Base-by-base conservation (phyloP, 139 green algal genomes). In the Tetratostichococcus sp. region DNA sequence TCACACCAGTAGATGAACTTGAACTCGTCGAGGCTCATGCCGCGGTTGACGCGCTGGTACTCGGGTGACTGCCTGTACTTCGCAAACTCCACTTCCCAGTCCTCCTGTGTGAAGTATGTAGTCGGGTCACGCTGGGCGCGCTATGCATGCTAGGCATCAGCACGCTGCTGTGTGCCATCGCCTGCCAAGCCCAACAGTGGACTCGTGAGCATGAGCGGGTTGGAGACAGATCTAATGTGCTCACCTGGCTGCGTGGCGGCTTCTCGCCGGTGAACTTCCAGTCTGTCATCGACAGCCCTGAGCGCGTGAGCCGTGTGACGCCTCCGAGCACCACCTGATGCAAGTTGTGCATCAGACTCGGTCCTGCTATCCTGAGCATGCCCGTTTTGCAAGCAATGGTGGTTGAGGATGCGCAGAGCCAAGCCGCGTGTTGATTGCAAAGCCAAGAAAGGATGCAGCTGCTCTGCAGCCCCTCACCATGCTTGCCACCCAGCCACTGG, bases 1-100 rank as follows among this genome's bases (percentile, higher is more conserved):
- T n/a, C n/a, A n/a, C 50, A 62, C 89, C 90, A 97, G 84, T 96
- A 99, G 58, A 99, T 99, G 86, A 97, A 97, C 83, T 99, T 98
- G 87, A 99, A 99, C 74, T 99, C 96, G 0, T 97, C 89, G 28
- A 99, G 75, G 14, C 62, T 90, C 92, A 98, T 98, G 78, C 86
- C 35, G 70, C 72, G 78, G 82, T 98, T 96, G 26, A 98, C 86
- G 68, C 81, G 86, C 57, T 86, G 79, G 82, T 90, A 99, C 87
- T 99, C 95, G 11, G 95, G 96, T 22, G 87, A 94, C 57, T 75
- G 42, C 75, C 88, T 85, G 88, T 99, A 99, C 78, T 94, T 93
- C 26, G 76, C 86, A 82, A 99, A 99, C 84, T 98, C 94, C 5
- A 73, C 81, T 31, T 88, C 73, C 93, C 92, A 97, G 35, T 97